Percentiles rank a stretch among this genome's conserved stretches.
Evolutionary conservation across 345 rosid genomes (phyloP).

Genomic region (Murraya paniculata): DNA sequence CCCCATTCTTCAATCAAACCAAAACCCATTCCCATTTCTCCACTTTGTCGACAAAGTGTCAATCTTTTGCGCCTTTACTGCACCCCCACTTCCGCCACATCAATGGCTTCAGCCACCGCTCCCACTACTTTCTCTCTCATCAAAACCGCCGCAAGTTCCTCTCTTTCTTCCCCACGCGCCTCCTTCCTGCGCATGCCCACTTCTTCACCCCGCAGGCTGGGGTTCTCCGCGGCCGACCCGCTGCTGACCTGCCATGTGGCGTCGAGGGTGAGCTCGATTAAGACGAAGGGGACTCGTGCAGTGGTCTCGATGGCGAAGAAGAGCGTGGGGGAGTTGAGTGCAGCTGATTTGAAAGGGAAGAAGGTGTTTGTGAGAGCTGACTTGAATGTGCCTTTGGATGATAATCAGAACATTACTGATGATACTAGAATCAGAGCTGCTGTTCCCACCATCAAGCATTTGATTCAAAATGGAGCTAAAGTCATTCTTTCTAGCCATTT

Average conservation of each 20-base stretch:
- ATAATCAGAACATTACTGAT: conserved; percentile 86
- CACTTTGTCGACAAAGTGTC: neutral
- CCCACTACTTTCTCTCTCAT: conserved; percentile 67
- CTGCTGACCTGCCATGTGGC: conserved; percentile 46
- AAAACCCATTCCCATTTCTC: neutral
- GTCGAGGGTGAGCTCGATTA: conserved; percentile 36
- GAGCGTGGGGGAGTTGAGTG: conserved; percentile 81
- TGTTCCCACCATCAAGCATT: conserved; percentile 91
- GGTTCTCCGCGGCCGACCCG: conserved; percentile 62
- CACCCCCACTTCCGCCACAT: too few species aligned
- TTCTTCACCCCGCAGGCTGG: conserved; percentile 37
- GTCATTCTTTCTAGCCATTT: conserved; percentile 95
- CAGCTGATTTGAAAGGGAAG: conserved; percentile 88
- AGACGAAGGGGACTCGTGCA: conserved; percentile 39
- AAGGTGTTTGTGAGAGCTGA: conserved; percentile 92
- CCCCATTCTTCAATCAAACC: neutral
- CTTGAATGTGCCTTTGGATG: conserved; percentile 91
- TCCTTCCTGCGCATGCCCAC: conserved; percentile 42
- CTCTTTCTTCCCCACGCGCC: conserved; percentile 39
- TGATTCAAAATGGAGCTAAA: conserved; percentile 84
- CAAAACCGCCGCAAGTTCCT: conserved; percentile 35
- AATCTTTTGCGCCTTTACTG: neutral
- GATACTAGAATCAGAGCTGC: conserved; percentile 96
- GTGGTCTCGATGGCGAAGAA: conserved; percentile 82
- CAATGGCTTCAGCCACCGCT: conserved; percentile 67